These are phyloP conservation scores for Paramecium tetraurelia DNA, from an alignment of 73 alveolate genomes.

Conservation along the genomic window DNA sequence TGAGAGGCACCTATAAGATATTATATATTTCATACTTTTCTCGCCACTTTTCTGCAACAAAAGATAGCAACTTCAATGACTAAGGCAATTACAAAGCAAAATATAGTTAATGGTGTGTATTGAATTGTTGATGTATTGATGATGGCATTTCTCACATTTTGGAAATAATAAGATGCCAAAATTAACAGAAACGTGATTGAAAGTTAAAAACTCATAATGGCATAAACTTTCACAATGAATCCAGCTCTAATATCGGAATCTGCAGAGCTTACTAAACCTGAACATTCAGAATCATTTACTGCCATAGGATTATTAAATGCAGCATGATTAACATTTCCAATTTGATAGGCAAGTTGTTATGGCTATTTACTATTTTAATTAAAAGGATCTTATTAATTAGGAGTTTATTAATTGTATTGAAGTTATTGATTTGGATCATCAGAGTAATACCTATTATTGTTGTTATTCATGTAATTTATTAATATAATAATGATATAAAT, in stretches of 20 bases:
- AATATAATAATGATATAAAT: not conserved
- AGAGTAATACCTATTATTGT: not conserved
- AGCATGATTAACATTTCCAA: not conserved
- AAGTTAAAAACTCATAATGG: not conserved
- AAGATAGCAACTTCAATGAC: not conserved
- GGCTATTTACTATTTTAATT: not conserved
- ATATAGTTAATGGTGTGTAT: not conserved
- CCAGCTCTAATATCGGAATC: not conserved
- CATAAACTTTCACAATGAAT: not conserved
- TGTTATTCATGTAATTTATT: not conserved
- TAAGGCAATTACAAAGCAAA: not conserved
- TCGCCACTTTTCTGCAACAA: not conserved
- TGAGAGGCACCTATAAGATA: not conserved
- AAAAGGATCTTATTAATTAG: not conserved
- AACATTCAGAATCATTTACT: not conserved
- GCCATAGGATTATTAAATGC: not conserved
- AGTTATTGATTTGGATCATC: not conserved
- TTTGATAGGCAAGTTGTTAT: not conserved
- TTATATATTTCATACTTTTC: not conserved
- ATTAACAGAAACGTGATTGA: not conserved
- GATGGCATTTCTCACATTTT: not conserved
- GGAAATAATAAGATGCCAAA: not conserved
- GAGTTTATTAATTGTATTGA: not conserved
- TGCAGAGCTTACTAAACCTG: not conserved
- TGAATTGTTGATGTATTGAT: not conserved